phyloP scores from a whole-genome alignment of 2,329 filamentous ascomycete genomes.

The Claviceps humidiphila region DNA sequence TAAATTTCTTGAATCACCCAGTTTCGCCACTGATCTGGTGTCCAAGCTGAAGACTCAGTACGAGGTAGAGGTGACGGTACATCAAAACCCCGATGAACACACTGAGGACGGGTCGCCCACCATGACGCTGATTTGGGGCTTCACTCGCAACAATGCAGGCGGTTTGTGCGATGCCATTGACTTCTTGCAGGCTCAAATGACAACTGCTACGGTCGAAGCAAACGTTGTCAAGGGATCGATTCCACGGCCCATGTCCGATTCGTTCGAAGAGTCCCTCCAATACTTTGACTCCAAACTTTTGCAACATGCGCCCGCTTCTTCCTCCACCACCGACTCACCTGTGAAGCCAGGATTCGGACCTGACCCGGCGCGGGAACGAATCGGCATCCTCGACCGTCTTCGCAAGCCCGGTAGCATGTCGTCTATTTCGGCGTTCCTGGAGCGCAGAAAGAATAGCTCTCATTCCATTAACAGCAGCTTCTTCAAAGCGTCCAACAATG shows the following conservation, averaged over 20 bases:
- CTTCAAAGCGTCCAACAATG: conserved; percentile 85
- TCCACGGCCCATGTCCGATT: conserved; percentile 95
- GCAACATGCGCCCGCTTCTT: conserved; percentile 74
- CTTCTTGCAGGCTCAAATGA: conserved; percentile 74
- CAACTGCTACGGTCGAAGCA: conserved; percentile 78
- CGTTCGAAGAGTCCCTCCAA: conserved; percentile 90
- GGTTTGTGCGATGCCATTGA: conserved; percentile 93
- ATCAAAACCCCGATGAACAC: conserved; percentile 46
- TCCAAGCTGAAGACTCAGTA: conserved; percentile 82
- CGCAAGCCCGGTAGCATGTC: conserved; percentile 92
- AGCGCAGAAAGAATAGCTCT: conserved; percentile 85
- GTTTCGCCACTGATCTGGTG: conserved; percentile 69
- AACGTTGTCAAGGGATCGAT: conserved; percentile 87
- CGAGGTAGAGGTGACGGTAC: conserved; percentile 73
- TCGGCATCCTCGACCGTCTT: conserved; percentile 79
- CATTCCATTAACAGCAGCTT: conserved; percentile 70
- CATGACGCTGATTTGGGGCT: conserved; percentile 58
- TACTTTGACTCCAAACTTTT: conserved; percentile 96
- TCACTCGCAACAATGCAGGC: conserved; percentile 94
- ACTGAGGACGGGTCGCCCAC: conserved; percentile 45
- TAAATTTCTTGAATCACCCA: conserved; percentile 67
- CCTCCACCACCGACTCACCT: conserved; percentile 73
- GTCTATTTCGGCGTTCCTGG: conserved; percentile 90
- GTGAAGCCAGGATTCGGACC: conserved; percentile 75
- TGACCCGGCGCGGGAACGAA: conserved; percentile 64